Base-by-base conservation (phyloP, 371 early-diverging fungal species). In the Rhizopus stolonifer region DNA sequence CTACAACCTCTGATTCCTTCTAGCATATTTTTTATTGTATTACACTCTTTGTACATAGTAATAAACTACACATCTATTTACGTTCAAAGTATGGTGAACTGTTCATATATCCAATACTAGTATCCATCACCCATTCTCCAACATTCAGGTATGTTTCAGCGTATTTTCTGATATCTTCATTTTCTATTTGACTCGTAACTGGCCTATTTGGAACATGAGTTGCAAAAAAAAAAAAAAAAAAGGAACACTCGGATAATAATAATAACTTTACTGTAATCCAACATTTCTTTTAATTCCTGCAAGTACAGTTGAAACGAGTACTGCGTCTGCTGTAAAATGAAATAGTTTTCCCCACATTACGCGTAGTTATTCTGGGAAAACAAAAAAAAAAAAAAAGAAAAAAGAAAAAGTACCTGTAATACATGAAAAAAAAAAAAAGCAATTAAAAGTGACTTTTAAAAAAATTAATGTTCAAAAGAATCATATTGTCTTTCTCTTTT, bases 241-340 rank as follows among this genome's bases (percentile, higher is more conserved):
- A 34, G 23, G 40, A 32, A 18, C 18, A 36, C 14, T n/a, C 4
- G 4, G 6, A 45, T 8, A 29, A 38, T 21, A 25, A 38, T 25
- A 39, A 46, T 21, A 10, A 21, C 42, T 15, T 73, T 81, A 84
- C 84, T 74, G 69, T 36, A 79, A 56, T 18, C 89, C 91, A 1
- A 89, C 76, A 54, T 84, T 82, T 55, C 87, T 77, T 54, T 82
- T 86, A 48, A 89, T 84, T 9, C 90, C 90, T 7, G 91, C 91
- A 47, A 91, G 77, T 13, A 81, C 82, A 14, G 89, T 78, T 14
- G 90, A 88, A 32, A 91, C 69, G 15, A 91, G 77, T 31, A 85
- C 77, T 22, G 87, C 83, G 65, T 91, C 90, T 24, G 83, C 76
- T 13, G 88, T 72, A 49, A 79, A 70, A 64, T 89, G 90, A 43